Conservation (phyloP, 78 protist genomes). For the Monosiga brevicollis region DNA sequence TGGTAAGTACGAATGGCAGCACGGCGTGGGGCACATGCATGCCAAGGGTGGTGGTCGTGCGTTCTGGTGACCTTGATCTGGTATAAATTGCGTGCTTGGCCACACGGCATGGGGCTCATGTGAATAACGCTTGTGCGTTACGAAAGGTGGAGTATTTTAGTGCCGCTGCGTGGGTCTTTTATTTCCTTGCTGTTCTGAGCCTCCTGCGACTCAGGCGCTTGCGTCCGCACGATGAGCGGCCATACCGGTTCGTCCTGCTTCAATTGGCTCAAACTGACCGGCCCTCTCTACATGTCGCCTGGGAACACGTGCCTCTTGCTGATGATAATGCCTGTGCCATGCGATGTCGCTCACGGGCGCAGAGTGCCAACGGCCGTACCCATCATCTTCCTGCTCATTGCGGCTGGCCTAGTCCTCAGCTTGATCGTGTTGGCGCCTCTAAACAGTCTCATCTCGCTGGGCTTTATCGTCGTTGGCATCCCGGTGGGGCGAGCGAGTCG, state of each 20-base stretch:
- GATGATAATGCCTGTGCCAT: not conserved
- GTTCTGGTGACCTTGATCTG: too few relatives aligned
- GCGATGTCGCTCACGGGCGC: not conserved
- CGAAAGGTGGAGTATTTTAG: not conserved
- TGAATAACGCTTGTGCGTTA: too few relatives aligned
- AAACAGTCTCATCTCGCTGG: not conserved
- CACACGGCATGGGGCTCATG: too few relatives aligned
- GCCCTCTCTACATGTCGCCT: too few relatives aligned
- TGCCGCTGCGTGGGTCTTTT: not conserved
- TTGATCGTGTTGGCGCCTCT: not conserved
- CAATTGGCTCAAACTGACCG: too few relatives aligned
- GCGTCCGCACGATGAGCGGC: not conserved
- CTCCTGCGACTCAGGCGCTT: not conserved
- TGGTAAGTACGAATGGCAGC: too few relatives aligned
- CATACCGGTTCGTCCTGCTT: not conserved
- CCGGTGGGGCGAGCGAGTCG: too few relatives aligned
- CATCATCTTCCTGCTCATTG: not conserved
- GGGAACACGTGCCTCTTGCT: not conserved
- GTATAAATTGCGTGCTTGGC: too few relatives aligned
- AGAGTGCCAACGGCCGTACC: not conserved
- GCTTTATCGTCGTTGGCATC: not conserved
- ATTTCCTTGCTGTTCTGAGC: not conserved
- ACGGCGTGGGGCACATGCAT: too few relatives aligned
- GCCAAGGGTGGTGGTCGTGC: too few relatives aligned
- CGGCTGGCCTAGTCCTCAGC: not conserved